Evolutionary conservation across 768 basidiomycete genomes (phyloP).

Genomic region (Xerocomellus amylosporus): DNA sequence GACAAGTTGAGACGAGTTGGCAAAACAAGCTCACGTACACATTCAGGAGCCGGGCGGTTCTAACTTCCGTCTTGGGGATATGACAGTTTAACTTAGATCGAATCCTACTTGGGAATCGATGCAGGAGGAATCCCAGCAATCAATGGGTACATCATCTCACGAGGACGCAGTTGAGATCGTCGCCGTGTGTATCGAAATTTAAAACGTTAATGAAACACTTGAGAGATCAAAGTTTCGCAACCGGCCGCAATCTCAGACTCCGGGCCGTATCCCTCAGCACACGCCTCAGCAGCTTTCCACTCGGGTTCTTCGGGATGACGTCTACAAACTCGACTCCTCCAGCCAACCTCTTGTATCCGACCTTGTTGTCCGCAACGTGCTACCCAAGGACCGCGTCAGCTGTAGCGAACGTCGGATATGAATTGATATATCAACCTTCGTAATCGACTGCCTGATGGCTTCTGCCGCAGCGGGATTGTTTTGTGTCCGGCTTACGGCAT

Average conservation of each 20-base stretch:
- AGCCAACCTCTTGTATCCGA: conserved; percentile 56
- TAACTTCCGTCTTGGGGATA: not conserved
- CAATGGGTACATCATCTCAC: not conserved
- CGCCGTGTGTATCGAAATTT: too few relatives aligned
- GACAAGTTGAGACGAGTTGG: not conserved
- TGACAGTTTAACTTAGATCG: not conserved
- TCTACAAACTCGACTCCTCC: conserved; percentile 65
- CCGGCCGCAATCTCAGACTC: conserved; percentile 1
- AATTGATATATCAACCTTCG: conserved; percentile 45
- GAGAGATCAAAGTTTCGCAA: conserved; percentile 29
- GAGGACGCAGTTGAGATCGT: too few relatives aligned
- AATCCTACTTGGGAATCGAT: not conserved
- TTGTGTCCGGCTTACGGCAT: conserved; percentile 36
- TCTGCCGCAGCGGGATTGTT: conserved; percentile 33
- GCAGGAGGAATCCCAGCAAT: too few relatives aligned
- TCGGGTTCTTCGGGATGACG: conserved; percentile 65
- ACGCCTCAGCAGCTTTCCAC: conserved; percentile 62
- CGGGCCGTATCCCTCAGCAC: conserved; percentile 52
- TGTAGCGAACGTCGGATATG: not conserved
- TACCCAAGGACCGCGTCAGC: conserved; percentile 19
- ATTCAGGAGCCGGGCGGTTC: not conserved
- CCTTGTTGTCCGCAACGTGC: conserved; percentile 59
- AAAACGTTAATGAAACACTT: not conserved
- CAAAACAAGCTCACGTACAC: not conserved
- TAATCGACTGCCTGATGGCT: conserved; percentile 40